Conservation (phyloP, 371 early-diverging fungal genomes). For the Syncephalis fuscata region DNA sequence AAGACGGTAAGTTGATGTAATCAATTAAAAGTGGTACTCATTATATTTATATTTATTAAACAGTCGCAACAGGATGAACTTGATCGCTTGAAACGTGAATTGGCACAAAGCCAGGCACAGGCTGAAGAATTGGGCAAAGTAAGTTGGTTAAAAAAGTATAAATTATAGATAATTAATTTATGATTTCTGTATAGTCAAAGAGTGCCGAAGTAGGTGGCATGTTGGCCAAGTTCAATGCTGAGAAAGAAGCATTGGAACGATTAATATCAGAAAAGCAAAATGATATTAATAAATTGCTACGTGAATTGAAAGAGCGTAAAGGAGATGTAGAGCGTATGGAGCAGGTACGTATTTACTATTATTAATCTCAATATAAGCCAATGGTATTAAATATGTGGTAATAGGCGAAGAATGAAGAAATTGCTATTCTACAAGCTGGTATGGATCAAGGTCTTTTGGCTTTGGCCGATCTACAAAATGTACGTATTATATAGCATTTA, state of each 20-base stretch:
- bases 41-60: too few species aligned
- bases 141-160: not conserved
- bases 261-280: not conserved
- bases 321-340: too few species aligned
- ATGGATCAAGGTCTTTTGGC: slow-evolving; percentile 87
- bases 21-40: too few species aligned
- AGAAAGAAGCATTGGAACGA: slow-evolving; percentile 67
- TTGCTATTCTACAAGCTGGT: slow-evolving; percentile 77
- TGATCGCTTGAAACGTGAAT: slow-evolving; percentile 54
- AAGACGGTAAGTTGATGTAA: too few species aligned
- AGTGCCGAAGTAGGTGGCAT: slow-evolving; percentile 71
- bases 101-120: slow-evolving; percentile 52
- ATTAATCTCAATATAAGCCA: too few species aligned
- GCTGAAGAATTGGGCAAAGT: slow-evolving; percentile 53
- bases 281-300: not conserved
- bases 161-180: not conserved
- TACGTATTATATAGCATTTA: slow-evolving; percentile 8
- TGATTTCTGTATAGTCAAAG: slow-evolving; percentile 21
- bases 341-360: too few species aligned
- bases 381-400: not conserved
- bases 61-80: slow-evolving; percentile 67
- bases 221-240: slow-evolving; percentile 55
- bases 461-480: slow-evolving; percentile 60
- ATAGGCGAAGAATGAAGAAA: slow-evolving; percentile 67
- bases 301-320: not conserved